Conservation (phyloP, 1,284 basidiomycete species). For the Leccinum solheimii region DNA sequence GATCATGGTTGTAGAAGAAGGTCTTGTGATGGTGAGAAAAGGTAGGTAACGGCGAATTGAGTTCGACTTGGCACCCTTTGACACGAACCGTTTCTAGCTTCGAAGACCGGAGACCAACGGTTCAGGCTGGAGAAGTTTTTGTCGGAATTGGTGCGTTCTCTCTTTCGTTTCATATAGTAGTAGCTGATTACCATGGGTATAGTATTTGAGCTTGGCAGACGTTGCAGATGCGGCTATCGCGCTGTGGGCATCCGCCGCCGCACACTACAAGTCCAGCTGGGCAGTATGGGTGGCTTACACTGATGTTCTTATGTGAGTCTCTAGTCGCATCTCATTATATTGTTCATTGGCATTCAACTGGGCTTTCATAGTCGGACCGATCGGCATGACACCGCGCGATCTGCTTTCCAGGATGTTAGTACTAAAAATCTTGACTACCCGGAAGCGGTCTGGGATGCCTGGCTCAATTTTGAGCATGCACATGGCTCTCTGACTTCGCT, state of each 20-base stretch:
- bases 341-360: not conserved
- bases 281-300: slow-evolving; percentile 68
- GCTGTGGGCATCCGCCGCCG: slow-evolving; percentile 63
- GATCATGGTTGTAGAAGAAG: slow-evolving; percentile 58
- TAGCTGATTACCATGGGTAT: slow-evolving; percentile 7
- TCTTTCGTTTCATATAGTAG: not conserved
- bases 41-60: slow-evolving; percentile 39
- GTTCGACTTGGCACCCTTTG: not conserved
- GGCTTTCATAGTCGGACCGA: slow-evolving; percentile 49
- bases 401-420: slow-evolving; percentile 63
- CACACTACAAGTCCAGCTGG: slow-evolving; percentile 70
- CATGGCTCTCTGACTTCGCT: slow-evolving; percentile 75
- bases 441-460: slow-evolving; percentile 88
- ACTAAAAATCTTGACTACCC: slow-evolving; percentile 86
- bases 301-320: slow-evolving; percentile 66
- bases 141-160: slow-evolving; percentile 61
- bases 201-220: slow-evolving; percentile 51
- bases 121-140: slow-evolving; percentile 82
- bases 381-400: slow-evolving; percentile 60
- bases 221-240: slow-evolving; percentile 53
- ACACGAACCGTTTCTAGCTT: slow-evolving; percentile 35
- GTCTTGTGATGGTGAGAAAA: slow-evolving; percentile 57
- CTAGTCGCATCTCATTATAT: too few relatives aligned
- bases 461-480: slow-evolving; percentile 82
- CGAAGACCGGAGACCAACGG: slow-evolving; percentile 51